Base-by-base conservation (phyloP, 345 rosid species). In the Citrus inodora region DNA sequence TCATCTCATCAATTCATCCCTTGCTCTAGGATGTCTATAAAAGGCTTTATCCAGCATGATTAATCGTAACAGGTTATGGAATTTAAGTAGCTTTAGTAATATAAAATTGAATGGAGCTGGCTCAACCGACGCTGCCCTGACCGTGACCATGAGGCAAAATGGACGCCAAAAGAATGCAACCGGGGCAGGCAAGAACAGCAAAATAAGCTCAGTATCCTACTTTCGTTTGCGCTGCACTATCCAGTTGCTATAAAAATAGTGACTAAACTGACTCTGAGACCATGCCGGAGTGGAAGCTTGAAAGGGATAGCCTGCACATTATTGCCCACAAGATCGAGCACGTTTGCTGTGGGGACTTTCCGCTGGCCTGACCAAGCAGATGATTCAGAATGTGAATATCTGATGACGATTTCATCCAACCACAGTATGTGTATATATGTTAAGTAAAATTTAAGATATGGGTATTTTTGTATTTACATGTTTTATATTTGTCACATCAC, bases 171-270 rank as follows among this genome's bases (percentile, higher is more conserved):
- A 46, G 5, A 46, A 46, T 3, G 51, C 51, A 46, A 46, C 1
- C 5, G 51, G 51, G 51, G 51, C 17, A 13, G 51, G 51, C 17
- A 46, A 46, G 51, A 46, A 46, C 51, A 46, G 51, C 66, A 27
- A 62, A 32, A 13, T 5, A 30, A 27, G 66, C 35, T 25, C 28
- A 27, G 16, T 10, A 30, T 27, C 66, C 25, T 72, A 51, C 59
- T 88, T 90, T 76, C 88, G 77, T 80, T 88, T 90, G 93, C 91
- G n/a, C 81, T 90, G 55, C 91, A 88, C 77, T 88, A 86, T 61
- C 93, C 90, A 0, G 87, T 88, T 87, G 88, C 85, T 83, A 70
- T 78, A 78, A 59, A 66, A 82, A 76, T 76, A 80, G 75, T 5
- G 87, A 89, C 79, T 87, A 87, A 46, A 46, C 51, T 13, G 51